Evolutionary conservation across 2,329 filamentous ascomycete species (phyloP), one percentile per base, ranked within the genome.

Genomic region (Botrytis elliptica): DNA sequence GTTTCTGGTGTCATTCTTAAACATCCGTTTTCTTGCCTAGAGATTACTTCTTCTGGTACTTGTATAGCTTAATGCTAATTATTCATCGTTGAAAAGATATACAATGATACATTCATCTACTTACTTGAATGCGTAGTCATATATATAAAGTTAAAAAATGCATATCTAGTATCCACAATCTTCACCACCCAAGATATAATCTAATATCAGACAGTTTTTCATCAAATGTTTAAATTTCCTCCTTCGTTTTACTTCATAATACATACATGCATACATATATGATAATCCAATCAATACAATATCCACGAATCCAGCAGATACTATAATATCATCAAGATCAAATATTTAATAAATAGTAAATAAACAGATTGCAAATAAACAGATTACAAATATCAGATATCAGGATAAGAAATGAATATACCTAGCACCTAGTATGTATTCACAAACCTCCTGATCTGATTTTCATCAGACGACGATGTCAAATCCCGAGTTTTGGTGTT

Each of bases 311-410:
- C 1, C 22, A n/a, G 10, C 6, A n/a, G 10, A 52, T 52, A 6
- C 22, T 6, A 12, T 25, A n/a, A 1, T 14, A 52, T 25, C 1
- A 25, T 52, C 46, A 52, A 25, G 22, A 46, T 46, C 20, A 22
- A 25, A 16, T 16, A 42, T 14, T 25, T 22, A 52, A 6, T 1
- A 10, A 25, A 25, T 52, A 52, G 10, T 6, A 25, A 52, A 52
- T n/a, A 0, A 12, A 0, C 25, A 52, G 2, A 12, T n/a, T 46
- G 20, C 20, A 22, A 7, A 52, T n/a, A 0, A 12, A 0, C 25
- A 52, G 2, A 12, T n/a, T 46, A 8, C 20, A 22, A 7, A 46
- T 46, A 1, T 0, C 20, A 22, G 44, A 46, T 22, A 22, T 1
- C 20, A 22, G 44, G 9, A 46, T 9, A 22, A 22, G 25, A 0